A percentile compares a stretch with the other conserved stretches of the same genome.
phyloP scores from a whole-genome alignment of 495 filamentous ascomycete species.

The Trichocladium uniseriatum region DNA sequence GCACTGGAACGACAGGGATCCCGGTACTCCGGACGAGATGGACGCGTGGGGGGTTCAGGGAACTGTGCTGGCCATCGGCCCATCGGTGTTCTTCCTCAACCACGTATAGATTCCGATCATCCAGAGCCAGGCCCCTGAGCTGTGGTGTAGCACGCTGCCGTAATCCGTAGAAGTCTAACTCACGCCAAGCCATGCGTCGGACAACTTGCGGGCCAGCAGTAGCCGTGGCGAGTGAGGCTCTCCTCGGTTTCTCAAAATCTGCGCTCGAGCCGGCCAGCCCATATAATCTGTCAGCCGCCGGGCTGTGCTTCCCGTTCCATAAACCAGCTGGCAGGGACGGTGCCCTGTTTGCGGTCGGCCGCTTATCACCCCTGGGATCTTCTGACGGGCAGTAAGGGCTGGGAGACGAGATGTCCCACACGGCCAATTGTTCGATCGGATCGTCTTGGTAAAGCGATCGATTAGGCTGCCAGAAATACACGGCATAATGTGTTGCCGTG shows the following conservation, averaged over 20 bases:
- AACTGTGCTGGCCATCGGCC: conserved; percentile 37
- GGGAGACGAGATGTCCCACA: conserved; percentile 56
- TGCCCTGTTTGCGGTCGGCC: conserved; percentile 19
- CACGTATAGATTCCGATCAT: conserved; percentile 40
- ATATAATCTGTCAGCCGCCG: neutral
- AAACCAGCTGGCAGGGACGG: conserved; percentile 17
- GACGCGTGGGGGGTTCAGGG: conserved; percentile 32
- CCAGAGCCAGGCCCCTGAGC: conserved; percentile 46
- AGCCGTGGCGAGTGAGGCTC: conserved; percentile 8
- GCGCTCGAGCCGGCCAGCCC: neutral
- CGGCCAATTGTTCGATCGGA: conserved; percentile 51
- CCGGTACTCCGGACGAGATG: conserved; percentile 41
- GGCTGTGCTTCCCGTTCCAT: conserved; percentile 15
- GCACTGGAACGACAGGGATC: conserved; percentile 39
- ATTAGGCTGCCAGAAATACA: conserved; percentile 60
- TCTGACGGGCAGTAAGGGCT: conserved; percentile 48
- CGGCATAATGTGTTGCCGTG: conserved; percentile 51
- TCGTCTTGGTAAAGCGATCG: conserved; percentile 51
- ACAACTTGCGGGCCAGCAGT: conserved; percentile 42
- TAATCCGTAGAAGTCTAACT: conserved; percentile 49
- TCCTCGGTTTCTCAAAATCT: neutral
- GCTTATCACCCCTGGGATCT: conserved; percentile 39
- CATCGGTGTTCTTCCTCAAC: conserved; percentile 43
- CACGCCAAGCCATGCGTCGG: conserved; percentile 44
- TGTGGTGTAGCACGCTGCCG: conserved; percentile 47